Evolutionary conservation across 164 flowering plant genomes (phyloP).

Genomic region (Cinnamomum micranthum): DNA sequence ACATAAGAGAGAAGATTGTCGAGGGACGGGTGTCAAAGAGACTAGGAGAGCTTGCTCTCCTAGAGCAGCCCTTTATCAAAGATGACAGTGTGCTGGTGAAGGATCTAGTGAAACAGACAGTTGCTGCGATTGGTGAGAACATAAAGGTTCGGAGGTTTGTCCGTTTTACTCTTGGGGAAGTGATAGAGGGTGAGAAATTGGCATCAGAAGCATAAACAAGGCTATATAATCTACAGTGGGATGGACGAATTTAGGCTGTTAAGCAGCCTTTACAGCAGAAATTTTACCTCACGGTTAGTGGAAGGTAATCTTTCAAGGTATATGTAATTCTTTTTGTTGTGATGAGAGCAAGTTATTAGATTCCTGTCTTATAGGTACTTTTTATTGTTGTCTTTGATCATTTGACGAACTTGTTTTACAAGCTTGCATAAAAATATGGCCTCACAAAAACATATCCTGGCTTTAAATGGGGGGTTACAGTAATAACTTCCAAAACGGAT

Average conservation of each 20-base stretch:
- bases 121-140: constrained; percentile 94
- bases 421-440: background rate
- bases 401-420: background rate
- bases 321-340: constrained; percentile 12
- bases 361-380: background rate
- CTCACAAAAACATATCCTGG: background rate
- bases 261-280: background rate
- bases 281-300: background rate
- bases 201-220: background rate
- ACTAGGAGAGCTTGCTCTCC: constrained; percentile 86
- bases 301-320: background rate
- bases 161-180: constrained; percentile 84
- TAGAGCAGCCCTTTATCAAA: constrained; percentile 90
- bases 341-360: constrained; percentile 4
- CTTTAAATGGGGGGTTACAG: background rate
- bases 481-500: too few species aligned
- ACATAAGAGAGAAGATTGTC: constrained; percentile 84
- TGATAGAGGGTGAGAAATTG: constrained; percentile 18
- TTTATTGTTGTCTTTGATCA: background rate
- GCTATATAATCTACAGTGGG: background rate
- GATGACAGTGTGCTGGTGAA: constrained; percentile 73
- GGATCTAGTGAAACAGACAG: constrained; percentile 90
- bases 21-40: constrained; percentile 90
- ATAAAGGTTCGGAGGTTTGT: constrained; percentile 80
- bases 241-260: background rate